These are phyloP conservation scores for Aspergillus melleus DNA, from an alignment of 2,329 filamentous ascomycete species.

Conservation along the genomic window DNA sequence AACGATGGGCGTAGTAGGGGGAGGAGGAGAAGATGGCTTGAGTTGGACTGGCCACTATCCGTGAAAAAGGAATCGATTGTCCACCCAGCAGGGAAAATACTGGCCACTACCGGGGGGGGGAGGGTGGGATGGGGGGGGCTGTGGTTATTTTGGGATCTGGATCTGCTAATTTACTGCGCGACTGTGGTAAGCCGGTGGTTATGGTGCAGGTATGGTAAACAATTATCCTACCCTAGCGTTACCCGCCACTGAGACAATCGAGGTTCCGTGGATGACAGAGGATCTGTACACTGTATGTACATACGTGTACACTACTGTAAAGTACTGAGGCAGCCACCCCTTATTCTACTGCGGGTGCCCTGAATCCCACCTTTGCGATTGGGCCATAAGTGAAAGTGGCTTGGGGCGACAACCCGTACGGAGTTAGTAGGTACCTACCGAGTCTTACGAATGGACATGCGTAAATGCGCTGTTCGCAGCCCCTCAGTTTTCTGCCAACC, in stretches of 20 bases:
- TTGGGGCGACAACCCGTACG: background rate
- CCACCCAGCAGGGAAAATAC: conserved; percentile 27
- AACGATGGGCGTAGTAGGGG: conserved; percentile 29
- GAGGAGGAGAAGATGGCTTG: conserved; percentile 17
- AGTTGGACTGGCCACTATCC: conserved; percentile 22
- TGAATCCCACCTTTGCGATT: background rate
- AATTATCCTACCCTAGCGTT: background rate
- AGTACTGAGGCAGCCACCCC: background rate
- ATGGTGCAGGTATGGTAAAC: conserved; percentile 2
- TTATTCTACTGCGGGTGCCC: conserved; percentile 3
- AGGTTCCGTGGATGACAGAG: background rate
- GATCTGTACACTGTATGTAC: background rate
- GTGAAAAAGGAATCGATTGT: conserved; percentile 30
- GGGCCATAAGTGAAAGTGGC: conserved; percentile 4
- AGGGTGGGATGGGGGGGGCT: conserved; percentile 13
- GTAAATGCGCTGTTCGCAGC: conserved; percentile 11
- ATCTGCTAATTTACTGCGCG: conserved; percentile 21
- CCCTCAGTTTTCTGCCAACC: background rate
- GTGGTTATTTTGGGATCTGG: conserved; percentile 34
- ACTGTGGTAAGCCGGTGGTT: conserved; percentile 7
- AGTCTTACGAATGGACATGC: conserved; percentile 3
- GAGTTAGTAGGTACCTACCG: no score
- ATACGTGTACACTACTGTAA: background rate
- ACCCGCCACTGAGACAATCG: background rate
- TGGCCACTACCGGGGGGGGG: conserved; percentile 20